Conservation (phyloP, 2,329 filamentous ascomycete genomes). For the Fusarium hostae region DNA sequence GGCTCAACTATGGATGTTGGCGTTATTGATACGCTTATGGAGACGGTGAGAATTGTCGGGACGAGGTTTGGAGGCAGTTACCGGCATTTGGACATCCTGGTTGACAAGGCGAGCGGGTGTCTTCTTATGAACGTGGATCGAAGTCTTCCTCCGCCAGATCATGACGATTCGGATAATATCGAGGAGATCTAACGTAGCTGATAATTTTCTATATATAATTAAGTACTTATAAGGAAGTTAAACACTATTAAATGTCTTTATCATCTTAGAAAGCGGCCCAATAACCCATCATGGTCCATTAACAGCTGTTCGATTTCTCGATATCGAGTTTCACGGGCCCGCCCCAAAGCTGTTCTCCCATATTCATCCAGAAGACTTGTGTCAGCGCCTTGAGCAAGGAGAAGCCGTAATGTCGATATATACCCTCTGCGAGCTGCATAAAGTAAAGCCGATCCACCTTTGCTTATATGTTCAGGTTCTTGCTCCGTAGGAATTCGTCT, state of each 20-base stretch:
- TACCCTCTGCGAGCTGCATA: fast-evolving
- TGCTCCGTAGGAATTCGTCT: fast-evolving
- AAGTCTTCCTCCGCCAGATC: background rate
- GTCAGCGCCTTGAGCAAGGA: background rate
- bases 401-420: fast-evolving
- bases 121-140: background rate
- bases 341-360: background rate
- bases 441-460: background rate
- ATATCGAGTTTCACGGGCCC: fast-evolving
- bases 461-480: fast-evolving
- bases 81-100: constrained; percentile 20
- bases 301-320: background rate
- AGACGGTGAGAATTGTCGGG: constrained; percentile 18
- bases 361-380: fast-evolving
- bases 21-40: constrained; percentile 17
- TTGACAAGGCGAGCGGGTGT: constrained; percentile 16
- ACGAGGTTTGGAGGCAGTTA: constrained; percentile 13
- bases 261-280: fast-evolving
- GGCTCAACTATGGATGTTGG: constrained; percentile 13
- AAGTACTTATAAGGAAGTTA: fast-evolving
- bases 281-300: background rate
- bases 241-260: background rate
- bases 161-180: fast-evolving
- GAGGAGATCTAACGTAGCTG: fast-evolving
- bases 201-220: background rate